Percentiles rank a stretch among this genome's conserved stretches.
Conservation (phyloP, 2,329 filamentous ascomycete genomes). For the Sarocladiaceae sp. region DNA sequence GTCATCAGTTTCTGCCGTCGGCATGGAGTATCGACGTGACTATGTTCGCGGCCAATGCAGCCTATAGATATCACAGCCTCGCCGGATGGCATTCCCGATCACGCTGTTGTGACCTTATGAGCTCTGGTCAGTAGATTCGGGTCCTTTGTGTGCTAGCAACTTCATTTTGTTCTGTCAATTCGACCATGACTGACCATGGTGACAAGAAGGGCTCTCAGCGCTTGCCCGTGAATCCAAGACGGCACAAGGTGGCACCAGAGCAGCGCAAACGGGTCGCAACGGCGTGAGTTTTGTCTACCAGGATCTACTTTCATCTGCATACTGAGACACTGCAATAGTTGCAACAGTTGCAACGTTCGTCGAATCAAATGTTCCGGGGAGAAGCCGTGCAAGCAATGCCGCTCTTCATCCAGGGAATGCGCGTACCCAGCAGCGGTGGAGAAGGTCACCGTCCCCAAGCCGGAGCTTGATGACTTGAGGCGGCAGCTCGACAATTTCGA, state of each 20-base stretch:
- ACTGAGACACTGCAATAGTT: slow-evolving; percentile 25
- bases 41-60: neutral
- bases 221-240: slow-evolving; percentile 43
- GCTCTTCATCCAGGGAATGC: slow-evolving; percentile 36
- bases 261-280: slow-evolving; percentile 42
- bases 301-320: neutral
- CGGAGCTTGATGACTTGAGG: slow-evolving; percentile 35
- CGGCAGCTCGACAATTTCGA: slow-evolving; percentile 34
- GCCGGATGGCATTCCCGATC: neutral
- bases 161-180: too few species aligned
- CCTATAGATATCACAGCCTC: slow-evolving; percentile 5
- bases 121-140: too few species aligned
- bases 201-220: slow-evolving; percentile 22
- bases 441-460: slow-evolving; percentile 35
- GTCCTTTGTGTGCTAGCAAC: too few species aligned
- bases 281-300: slow-evolving; percentile 33
- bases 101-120: neutral
- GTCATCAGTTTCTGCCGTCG: neutral
- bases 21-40: neutral
- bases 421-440: slow-evolving; percentile 38
- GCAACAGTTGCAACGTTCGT: slow-evolving; percentile 47
- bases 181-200: slow-evolving; percentile 1
- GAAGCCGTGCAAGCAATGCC: slow-evolving; percentile 40
- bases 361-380: slow-evolving; percentile 47
- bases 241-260: slow-evolving; percentile 39